A percentile compares a stretch with the other conserved stretches of the same genome.
Evolutionary conservation across 2,329 filamentous ascomycete genomes (phyloP).

Genomic region (Hysterium pulicare): DNA sequence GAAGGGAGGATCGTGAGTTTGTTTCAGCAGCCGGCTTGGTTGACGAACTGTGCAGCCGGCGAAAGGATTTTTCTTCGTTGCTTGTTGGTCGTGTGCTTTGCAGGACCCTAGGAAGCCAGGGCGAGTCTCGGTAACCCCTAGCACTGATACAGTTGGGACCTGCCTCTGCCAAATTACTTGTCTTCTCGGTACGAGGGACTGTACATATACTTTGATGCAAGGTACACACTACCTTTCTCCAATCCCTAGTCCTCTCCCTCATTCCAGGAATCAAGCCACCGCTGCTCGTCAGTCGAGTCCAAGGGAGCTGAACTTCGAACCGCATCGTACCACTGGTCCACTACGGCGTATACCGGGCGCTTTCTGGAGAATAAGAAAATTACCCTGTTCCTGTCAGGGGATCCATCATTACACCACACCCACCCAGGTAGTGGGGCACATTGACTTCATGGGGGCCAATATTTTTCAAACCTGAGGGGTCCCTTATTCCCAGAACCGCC

Average conservation of each 20-base stretch:
- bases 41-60: not conserved
- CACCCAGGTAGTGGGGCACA: too few relatives aligned
- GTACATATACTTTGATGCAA: slow-evolving; percentile 17
- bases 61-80: not conserved
- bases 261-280: slow-evolving; percentile 5
- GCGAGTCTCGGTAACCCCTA: slow-evolving; percentile 1
- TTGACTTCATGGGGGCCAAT: too few relatives aligned
- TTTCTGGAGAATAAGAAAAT: slow-evolving; percentile 5
- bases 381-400: too few relatives aligned
- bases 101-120: not conserved
- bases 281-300: not conserved
- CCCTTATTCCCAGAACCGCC: too few relatives aligned
- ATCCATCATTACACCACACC: too few relatives aligned
- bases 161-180: slow-evolving; percentile 10
- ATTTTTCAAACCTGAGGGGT: too few relatives aligned
- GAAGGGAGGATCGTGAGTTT: not conserved
- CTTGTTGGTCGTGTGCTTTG: too few relatives aligned
- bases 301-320: slow-evolving; percentile 13
- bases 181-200: slow-evolving; percentile 8
- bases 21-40: slow-evolving; percentile 1
- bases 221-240: slow-evolving; percentile 12
- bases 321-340: not conserved
- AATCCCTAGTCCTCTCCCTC: slow-evolving; percentile 3
- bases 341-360: not conserved
- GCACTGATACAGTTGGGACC: not conserved